Base-by-base conservation (phyloP, 116 monocot species). In the Posidonia oceanica region DNA sequence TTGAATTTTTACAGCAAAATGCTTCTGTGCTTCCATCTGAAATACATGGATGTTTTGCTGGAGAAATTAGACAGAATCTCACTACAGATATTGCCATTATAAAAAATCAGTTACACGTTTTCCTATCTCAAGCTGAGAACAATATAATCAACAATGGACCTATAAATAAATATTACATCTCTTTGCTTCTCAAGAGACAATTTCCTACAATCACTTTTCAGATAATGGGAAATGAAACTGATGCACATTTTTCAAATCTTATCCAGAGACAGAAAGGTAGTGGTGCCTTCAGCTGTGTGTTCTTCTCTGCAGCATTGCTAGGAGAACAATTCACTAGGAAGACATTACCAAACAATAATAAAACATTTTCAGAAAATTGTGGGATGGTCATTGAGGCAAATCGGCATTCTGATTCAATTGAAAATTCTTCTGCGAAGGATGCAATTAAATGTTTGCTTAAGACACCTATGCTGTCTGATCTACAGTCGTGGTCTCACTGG, bases 391-490 rank as follows among this genome's bases (percentile, higher is more conserved):
- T 29, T 29, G 29, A 29, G 29, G 29, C 29, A 29, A 29, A 29
- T 29, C 29, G 1, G 29, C 29, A 29, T 29, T 29, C 29, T 29
- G 29, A 29, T 29, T 29, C 29, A 29, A 29, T 29, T 29, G 61
- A n/a, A 58, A 61, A 39, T 64, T 68, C 40, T 75, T 83, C 59
- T 71, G 75, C 48, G 76, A 76, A 75, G 29, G 85, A 94, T 69
- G 93, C 87, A 38, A 56, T 87, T 74, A 74, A 84, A n/a, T 83
- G 86, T 69, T 80, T 94, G 59, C 80, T 84, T 60, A 84, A 80
- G 60, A 89, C 83, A 36, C 93, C 93, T 29, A 87, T 94, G 86
- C 52, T 94, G 64, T 84, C 87, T 37, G 93, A 94, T 80, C 70
- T 94, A 65, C 61, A 74, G 4, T 77, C 78, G 60, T 94, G 89